Base-by-base conservation (phyloP, 106 monocot genomes). In the Alisma plantagoaquatica region DNA sequence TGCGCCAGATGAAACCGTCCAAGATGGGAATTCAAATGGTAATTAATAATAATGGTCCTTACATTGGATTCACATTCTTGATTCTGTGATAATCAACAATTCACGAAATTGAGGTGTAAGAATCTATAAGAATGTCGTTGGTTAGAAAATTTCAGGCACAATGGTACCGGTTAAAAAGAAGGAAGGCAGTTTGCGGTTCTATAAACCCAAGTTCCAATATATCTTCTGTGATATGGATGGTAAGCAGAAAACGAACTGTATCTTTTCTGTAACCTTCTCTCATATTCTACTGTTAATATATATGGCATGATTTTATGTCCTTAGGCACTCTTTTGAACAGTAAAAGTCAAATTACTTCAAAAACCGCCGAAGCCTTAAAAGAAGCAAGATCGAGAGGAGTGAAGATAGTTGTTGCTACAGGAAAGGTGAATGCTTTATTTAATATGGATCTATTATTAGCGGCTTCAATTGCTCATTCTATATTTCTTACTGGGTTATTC, bases 191-290 rank as follows among this genome's bases (percentile, higher is more conserved):
- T 42, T 78, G 28, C 67, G 74, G 21, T 76, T 76, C 54, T 70
- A 70, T 63, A 78, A 61, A 54, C 96, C 89, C 47, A 98, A 98
- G 16, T 90, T 79, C 56, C 69, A 43, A 23, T 86, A 82, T 65
- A 86, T 98, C 19, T 90, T 98, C 53, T 98, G 84, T 69, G 90
- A 98, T 61, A 86, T 98, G 98, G 98, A 98, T 77, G 98, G 90
- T 90, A 55, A 57, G 77, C 22, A 46, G 12, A 30, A n/a, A 57
- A 1, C 24, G 51, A 63, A 15, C 35, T 14, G 6, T 38, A 38
- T 25, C 44, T 21, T 49, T 47, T 22, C 23, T 11, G 24, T 15
- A 29, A 41, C 23, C 20, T n/a, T 8, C 35, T 38, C 14, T 38
- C 35, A 38, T 7, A 14, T 38, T 7, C 6, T 6, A 14, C 35